These are phyloP conservation scores for Fusarium miscanthi DNA, from an alignment of 2,329 filamentous ascomycete species.

Conservation along the genomic window DNA sequence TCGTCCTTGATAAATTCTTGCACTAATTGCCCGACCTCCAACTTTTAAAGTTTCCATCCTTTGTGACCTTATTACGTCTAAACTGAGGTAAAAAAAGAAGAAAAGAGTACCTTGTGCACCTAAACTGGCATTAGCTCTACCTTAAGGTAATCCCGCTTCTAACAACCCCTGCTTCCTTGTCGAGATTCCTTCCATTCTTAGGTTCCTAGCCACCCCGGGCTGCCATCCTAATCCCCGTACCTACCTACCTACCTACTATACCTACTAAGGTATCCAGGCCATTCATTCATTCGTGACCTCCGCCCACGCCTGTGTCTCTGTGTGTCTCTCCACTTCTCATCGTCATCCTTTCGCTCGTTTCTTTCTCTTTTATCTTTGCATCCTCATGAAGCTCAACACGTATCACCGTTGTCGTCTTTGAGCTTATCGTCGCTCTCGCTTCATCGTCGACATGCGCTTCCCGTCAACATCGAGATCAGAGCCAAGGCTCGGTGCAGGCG, in stretches of 20 bases:
- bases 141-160: constrained; percentile 5
- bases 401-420: constrained; percentile 23
- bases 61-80: neutral
- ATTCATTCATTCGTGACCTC: neutral
- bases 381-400: constrained; percentile 35
- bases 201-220: neutral
- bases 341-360: constrained; percentile 5
- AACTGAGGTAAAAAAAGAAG: neutral
- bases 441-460: constrained; percentile 37
- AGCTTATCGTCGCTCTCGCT: constrained; percentile 32
- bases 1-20: neutral
- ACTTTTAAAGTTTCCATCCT: constrained; percentile 13
- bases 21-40: constrained; percentile 3
- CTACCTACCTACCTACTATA: neutral
- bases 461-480: constrained; percentile 14
- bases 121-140: constrained; percentile 18
- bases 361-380: constrained; percentile 6
- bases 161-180: constrained; percentile 12
- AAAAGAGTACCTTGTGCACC: neutral
- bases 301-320: constrained; percentile 3
- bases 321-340: constrained; percentile 11
- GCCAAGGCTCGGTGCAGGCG: constrained; percentile 27
- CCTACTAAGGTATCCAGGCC: neutral
- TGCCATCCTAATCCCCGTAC: constrained; percentile 1
- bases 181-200: constrained; percentile 25